These are phyloP conservation scores for Endogone sp. DNA, from an alignment of 192 early-diverging fungal species.

Conservation along the genomic window DNA sequence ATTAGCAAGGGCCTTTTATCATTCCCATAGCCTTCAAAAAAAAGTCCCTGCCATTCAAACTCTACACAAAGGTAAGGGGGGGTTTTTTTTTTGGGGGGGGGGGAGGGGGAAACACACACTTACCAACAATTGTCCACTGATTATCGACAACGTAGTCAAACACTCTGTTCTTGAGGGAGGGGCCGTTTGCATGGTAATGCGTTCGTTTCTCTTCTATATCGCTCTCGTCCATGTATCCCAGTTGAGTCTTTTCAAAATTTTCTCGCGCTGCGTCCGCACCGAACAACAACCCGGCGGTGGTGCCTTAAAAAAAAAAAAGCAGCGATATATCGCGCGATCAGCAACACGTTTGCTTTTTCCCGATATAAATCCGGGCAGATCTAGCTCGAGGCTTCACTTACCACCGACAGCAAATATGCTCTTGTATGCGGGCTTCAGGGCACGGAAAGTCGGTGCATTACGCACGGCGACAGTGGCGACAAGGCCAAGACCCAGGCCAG, in stretches of 20 bases:
- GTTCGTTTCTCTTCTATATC: slow-evolving; percentile 1
- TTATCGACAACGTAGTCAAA: slow-evolving; percentile 27
- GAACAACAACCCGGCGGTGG: slow-evolving; percentile 30
- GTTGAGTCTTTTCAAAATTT: slow-evolving; percentile 24
- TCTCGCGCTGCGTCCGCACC: slow-evolving; percentile 3
- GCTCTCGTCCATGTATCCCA: slow-evolving; percentile 31
- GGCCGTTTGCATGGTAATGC: not conserved
- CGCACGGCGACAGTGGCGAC: slow-evolving; percentile 19
- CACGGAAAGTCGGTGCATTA: slow-evolving; percentile 18
- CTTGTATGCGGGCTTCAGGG: slow-evolving; percentile 28
- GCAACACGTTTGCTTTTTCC: no score
- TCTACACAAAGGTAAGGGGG: not conserved
- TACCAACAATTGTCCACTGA: slow-evolving; percentile 36
- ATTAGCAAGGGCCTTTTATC: not conserved
- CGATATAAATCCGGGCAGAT: not conserved
- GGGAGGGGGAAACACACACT: not conserved
- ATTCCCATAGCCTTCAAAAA: not conserved
- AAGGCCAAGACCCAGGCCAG: slow-evolving; percentile 35
- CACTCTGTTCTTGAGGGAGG: slow-evolving; percentile 12
- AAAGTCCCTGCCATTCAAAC: not conserved
- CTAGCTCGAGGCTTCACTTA: slow-evolving; percentile 5
- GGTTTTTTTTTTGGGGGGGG: no score
- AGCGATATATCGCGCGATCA: no score
- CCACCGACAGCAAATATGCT: slow-evolving; percentile 28
- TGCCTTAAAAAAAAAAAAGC: slow-evolving; percentile 18